Base-by-base conservation (phyloP, 2,329 filamentous ascomycete genomes). In the Leptodontidium sp. region DNA sequence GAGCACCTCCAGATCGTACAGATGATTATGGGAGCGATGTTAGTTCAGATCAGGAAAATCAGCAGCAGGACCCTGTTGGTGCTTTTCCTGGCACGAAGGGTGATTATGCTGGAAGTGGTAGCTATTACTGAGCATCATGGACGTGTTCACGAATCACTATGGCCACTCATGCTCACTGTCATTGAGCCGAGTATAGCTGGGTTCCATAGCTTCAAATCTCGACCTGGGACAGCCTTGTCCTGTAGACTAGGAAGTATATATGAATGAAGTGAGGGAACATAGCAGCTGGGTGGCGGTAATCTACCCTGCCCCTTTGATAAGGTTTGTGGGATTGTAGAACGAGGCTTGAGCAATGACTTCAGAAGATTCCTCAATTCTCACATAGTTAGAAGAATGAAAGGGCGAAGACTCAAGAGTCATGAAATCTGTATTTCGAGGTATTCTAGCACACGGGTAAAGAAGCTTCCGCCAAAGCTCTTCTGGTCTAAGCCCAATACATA, bases 71-170 rank as follows among this genome's bases (percentile, higher is more conserved):
- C 21, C 81, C 82, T 6, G 80, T 82, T 15, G 86, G 86, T 3
- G 83, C 84, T 0, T 88, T 86, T 71, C 85, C 86, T 4, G 85
- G 84, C 8, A 82, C 82, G 0, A 77, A 79, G 35, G 75, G 74
- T 2, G 81, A 84, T 40, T 83, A 83, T 74, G 71, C 78, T 29
- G 69, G 75, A 2, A 72, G 67, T 43, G 65, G 73, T n/a, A 72
- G 72, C 58, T 77, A 77, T 70, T 78, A 74, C 64, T 78, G 67
- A 75, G 17, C 21, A 21, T 50, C 9, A 6, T 24, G 47, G 8
- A 12, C 47, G n/a, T 50, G 9, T n/a, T 17, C 2, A n/a, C 7
- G 7, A 17, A 9, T 7, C 12, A 24, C 5, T 9, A 21, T 21
- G n/a, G 4, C n/a, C 21, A 50, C 17, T 12, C 7, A 15, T 50